Base-by-base conservation (phyloP, 2,329 filamentous ascomycete genomes). In the Stagonosporopsis rhizophila region DNA sequence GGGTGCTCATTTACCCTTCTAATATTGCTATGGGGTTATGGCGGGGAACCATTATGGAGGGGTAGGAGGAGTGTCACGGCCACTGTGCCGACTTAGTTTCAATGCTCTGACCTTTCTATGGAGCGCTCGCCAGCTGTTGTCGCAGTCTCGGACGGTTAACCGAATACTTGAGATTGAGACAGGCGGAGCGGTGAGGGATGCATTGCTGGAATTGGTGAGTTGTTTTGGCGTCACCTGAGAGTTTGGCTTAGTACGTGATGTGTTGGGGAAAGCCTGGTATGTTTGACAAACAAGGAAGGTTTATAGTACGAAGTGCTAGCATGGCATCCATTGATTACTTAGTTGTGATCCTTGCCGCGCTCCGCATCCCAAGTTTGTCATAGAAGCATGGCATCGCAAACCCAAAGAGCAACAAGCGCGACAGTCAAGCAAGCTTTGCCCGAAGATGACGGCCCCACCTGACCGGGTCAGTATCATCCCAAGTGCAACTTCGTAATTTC, bases 391-490 rank as follows among this genome's bases (percentile, higher is more conserved):
- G 15, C 30, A n/a, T 8, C 14, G n/a, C 30, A 6, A 32, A 7
- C 2, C 30, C 30, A 32, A 32, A n/a, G 7, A 32, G 30, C 15
- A 6, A 32, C 14, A 32, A 4, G 14, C 30, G 30, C 15, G 14
- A 32, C 30, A 32, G 2, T 32, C 30, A n/a, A 32, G n/a, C 4
- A 61, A 27, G 61, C 58, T 23, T 65, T 60, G 34, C n/a, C 63
- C 64, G 40, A 66, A 66, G 25, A n/a, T 60, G 20, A 64, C 22
- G n/a, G 27, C 50, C 34, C 25, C 37, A 41, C 32, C 52, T 45
- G 6, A 51, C 32, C 17, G 11, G 19, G n/a, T 59, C 48, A 11
- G 56, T 52, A 5, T 28, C 50, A 30, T 50, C 30, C 30, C 51
- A 51, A 30, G 62, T 59, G n/a, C n/a, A n/a, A n/a, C n/a, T n/a